Evolutionary conservation across 805 yeast species (phyloP).

Genomic region (Lachancea nothofagi): DNA sequence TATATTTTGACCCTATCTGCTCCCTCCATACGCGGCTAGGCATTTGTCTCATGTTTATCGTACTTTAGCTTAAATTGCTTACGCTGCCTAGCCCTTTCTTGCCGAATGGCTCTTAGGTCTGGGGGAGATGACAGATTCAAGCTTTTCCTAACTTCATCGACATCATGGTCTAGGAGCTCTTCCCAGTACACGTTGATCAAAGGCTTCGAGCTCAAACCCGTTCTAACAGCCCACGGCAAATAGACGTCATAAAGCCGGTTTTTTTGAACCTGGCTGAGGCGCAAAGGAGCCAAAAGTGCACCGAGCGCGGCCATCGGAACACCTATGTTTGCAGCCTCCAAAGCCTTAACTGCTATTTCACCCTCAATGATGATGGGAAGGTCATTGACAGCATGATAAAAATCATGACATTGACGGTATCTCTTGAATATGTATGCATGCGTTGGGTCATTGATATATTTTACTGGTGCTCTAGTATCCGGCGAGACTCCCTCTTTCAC

Average conservation of each 20-base stretch:
- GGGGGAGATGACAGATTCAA: conserved; percentile 75
- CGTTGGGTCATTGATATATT: conserved; percentile 82
- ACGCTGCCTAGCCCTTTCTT: conserved; percentile 23
- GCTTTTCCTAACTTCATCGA: conserved; percentile 62
- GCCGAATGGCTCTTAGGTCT: conserved; percentile 64
- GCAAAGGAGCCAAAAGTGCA: conserved; percentile 80
- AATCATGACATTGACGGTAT: conserved; percentile 95
- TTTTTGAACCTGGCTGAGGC: conserved; percentile 59
- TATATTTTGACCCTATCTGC: not conserved
- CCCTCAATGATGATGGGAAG: conserved; percentile 91
- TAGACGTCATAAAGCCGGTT: conserved; percentile 60
- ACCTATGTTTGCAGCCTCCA: conserved; percentile 88
- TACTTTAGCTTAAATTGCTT: conserved; percentile 27
- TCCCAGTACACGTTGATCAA: conserved; percentile 93
- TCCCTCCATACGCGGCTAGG: not conserved
- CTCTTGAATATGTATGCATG: conserved; percentile 90
- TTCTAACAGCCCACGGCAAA: conserved; percentile 80
- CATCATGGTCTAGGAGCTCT: conserved; percentile 62
- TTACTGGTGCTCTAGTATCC: conserved; percentile 86
- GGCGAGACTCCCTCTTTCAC: conserved; percentile 86
- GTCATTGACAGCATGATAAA: conserved; percentile 88
- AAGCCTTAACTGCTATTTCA: conserved; percentile 88
- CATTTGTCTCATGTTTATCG: conserved; percentile 17
- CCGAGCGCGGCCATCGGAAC: conserved; percentile 95
- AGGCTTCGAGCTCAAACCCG: conserved; percentile 68